Conservation (phyloP, 2,329 filamentous ascomycete genomes). For the Xylaria sp. region DNA sequence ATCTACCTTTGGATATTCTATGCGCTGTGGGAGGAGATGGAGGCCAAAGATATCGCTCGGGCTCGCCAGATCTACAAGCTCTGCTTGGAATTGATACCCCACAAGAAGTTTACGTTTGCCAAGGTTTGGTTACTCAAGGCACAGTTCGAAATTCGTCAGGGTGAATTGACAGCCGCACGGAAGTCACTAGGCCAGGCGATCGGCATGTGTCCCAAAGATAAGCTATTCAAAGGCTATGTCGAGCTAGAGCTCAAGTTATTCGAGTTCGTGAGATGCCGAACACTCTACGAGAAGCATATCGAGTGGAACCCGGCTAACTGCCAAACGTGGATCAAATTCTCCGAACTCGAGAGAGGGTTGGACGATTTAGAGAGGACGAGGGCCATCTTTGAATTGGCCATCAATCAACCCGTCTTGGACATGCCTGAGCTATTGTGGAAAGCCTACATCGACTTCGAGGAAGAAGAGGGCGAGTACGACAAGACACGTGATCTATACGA, state of each 20-base stretch:
- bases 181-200: constrained; percentile 92
- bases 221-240: constrained; percentile 92
- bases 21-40: constrained; percentile 92
- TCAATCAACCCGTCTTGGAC: constrained; percentile 83
- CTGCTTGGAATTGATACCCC: constrained; percentile 86
- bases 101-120: constrained; percentile 97
- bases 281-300: constrained; percentile 92
- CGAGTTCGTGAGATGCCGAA: constrained; percentile 91
- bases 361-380: constrained; percentile 89
- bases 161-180: constrained; percentile 79
- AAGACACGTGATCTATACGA: constrained; percentile 86
- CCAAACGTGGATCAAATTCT: constrained; percentile 96
- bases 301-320: constrained; percentile 91
- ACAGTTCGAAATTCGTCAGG: constrained; percentile 91
- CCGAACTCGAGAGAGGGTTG: constrained; percentile 88
- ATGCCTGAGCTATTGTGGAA: constrained; percentile 99
- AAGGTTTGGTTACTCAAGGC: constrained; percentile 96
- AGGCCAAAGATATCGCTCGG: constrained; percentile 79
- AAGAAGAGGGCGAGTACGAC: constrained; percentile 92
- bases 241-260: constrained; percentile 93
- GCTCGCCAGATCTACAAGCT: constrained; percentile 91
- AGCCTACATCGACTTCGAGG: constrained; percentile 97
- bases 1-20: constrained; percentile 99
- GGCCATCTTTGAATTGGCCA: constrained; percentile 91
- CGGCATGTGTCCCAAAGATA: constrained; percentile 96